These are phyloP conservation scores for Dacryopinax spathularia DNA, from an alignment of 768 basidiomycete species.

Conservation along the genomic window DNA sequence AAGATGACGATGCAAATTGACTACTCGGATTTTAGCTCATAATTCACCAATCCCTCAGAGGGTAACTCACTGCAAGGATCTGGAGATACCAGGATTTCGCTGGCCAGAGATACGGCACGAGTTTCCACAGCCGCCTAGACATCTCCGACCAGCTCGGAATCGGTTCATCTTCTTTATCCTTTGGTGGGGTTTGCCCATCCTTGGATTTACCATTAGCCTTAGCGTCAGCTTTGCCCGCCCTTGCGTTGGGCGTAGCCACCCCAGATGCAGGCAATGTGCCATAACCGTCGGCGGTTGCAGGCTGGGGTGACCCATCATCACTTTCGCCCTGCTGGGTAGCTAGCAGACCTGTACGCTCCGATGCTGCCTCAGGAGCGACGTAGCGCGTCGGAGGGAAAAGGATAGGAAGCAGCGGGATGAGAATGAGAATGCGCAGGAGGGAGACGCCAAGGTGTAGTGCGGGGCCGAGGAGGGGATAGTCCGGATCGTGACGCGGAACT, in stretches of 20 bases:
- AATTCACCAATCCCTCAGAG: slow-evolving; percentile 1
- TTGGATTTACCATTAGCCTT: slow-evolving; percentile 17
- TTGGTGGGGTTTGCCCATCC: not conserved
- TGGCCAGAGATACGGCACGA: slow-evolving; percentile 79
- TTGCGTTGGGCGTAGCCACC: slow-evolving; percentile 19
- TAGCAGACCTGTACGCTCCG: not conserved
- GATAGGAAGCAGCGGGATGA: slow-evolving; percentile 3
- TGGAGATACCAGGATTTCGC: slow-evolving; percentile 50
- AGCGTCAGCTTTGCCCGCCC: slow-evolving; percentile 17
- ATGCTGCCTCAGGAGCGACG: slow-evolving; percentile 4
- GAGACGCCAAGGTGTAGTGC: slow-evolving; percentile 7
- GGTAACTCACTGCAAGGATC: slow-evolving; percentile 42
- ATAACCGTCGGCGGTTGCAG: slow-evolving; percentile 25
- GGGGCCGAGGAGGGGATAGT: not conserved
- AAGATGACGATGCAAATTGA: slow-evolving; percentile 55
- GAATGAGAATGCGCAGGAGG: slow-evolving; percentile 10
- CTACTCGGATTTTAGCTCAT: slow-evolving; percentile 24
- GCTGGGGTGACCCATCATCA: slow-evolving; percentile 10
- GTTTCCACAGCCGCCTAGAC: slow-evolving; percentile 44
- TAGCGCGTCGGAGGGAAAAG: not conserved
- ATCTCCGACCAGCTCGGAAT: slow-evolving; percentile 56
- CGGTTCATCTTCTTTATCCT: slow-evolving; percentile 12
- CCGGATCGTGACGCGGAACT: slow-evolving; percentile 14
- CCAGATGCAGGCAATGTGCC: slow-evolving; percentile 37
- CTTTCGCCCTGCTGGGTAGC: slow-evolving; percentile 15